A percentile compares a stretch with the other conserved stretches of the same genome.
phyloP scores from a whole-genome alignment of 2,329 filamentous ascomycete genomes.

The Ophiobolus disseminans region DNA sequence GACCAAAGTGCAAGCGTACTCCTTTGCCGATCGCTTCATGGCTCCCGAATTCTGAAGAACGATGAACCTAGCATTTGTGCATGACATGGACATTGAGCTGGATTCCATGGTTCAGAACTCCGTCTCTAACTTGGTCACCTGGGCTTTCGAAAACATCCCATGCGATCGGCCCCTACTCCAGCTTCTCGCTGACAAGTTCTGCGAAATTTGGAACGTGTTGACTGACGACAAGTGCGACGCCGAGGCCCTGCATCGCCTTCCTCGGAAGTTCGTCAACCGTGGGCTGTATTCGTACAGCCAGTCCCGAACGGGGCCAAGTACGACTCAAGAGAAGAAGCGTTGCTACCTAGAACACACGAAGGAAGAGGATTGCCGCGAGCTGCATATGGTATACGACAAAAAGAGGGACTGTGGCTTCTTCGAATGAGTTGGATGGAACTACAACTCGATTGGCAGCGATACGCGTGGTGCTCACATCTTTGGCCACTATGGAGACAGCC shows the following conservation, averaged over 20 bases:
- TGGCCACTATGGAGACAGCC: too few species aligned
- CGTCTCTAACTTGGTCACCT: not conserved
- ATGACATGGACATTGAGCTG: too few species aligned
- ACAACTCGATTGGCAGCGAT: too few species aligned
- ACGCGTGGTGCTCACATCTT: too few species aligned
- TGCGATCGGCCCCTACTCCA: not conserved
- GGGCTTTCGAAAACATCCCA: not conserved
- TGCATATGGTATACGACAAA: too few species aligned
- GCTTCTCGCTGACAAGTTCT: not conserved
- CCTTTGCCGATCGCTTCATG: conserved; percentile 15
- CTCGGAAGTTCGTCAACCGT: too few species aligned
- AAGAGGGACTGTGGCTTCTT: too few species aligned
- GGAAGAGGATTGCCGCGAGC: too few species aligned
- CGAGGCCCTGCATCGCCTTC: not conserved
- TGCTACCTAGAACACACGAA: not conserved
- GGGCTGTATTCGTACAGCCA: too few species aligned
- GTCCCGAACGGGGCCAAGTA: too few species aligned
- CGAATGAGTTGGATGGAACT: too few species aligned
- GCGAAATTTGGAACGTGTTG: not conserved
- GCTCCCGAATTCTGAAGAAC: conserved; percentile 7
- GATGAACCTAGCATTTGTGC: conserved; percentile 7
- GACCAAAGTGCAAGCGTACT: conserved; percentile 5
- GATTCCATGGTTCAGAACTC: too few species aligned
- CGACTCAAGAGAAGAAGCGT: not conserved
- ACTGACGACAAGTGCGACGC: not conserved